Evolutionary conservation across 163 green algal genomes (phyloP).

Genomic region (Coccomyxa subellipsoidea): DNA sequence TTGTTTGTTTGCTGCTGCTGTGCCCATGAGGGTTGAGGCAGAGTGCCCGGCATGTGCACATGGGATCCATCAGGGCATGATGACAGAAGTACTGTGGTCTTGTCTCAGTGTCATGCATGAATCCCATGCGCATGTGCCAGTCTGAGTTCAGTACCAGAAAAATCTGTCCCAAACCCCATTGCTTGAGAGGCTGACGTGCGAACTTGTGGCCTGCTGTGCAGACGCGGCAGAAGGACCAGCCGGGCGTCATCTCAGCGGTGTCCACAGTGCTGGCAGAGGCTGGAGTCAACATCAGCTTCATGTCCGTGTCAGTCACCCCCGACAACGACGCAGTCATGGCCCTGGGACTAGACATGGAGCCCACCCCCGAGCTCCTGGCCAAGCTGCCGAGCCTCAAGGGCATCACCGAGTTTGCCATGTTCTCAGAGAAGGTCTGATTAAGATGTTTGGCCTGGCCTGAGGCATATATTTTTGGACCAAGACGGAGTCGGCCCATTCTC

Average conservation of each 20-base stretch:
- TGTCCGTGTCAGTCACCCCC: conserved; percentile 67
- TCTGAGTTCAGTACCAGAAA: no score
- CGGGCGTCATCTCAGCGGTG: conserved; percentile 88
- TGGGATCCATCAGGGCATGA: no score
- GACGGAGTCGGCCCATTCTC: no score
- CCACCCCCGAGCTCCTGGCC: conserved; percentile 25
- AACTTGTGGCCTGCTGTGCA: not conserved
- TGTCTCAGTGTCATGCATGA: no score
- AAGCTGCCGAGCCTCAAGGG: conserved; percentile 24
- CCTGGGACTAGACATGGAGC: conserved; percentile 80
- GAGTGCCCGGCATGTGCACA: no score
- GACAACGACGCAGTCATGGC: conserved; percentile 86
- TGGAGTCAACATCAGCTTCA: conserved; percentile 91
- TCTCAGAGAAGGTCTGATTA: conserved; percentile 14
- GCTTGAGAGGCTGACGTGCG: not conserved
- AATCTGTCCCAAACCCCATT: no score
- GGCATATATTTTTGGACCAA: no score
- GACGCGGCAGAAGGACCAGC: conserved; percentile 78
- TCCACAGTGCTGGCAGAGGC: conserved; percentile 64
- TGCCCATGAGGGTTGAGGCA: no score
- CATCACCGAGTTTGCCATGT: conserved; percentile 32
- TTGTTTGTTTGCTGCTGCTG: no score
- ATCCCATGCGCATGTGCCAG: no score
- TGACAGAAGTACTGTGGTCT: no score
- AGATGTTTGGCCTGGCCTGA: no score